phyloP scores from a whole-genome alignment of 352 stramenopile species.

The Pythium pyrilobum region DNA sequence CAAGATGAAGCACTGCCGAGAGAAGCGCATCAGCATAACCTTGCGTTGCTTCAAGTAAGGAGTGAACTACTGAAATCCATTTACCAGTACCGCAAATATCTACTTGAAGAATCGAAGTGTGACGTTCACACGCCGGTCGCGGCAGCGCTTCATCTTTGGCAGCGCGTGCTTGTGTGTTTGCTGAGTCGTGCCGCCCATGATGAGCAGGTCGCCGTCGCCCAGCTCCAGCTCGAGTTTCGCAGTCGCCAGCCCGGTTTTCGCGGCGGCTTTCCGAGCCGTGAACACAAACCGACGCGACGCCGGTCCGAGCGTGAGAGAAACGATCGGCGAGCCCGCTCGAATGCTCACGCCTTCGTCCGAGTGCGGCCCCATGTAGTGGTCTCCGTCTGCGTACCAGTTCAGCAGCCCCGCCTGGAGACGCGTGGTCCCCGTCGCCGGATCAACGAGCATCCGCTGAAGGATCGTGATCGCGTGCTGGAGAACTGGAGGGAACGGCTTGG shows the following conservation, averaged over 20 bases:
- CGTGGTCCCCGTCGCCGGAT: constrained; percentile 11
- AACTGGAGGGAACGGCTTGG: constrained; percentile 31
- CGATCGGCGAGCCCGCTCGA: constrained; percentile 41
- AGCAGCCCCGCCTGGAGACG: constrained; percentile 29
- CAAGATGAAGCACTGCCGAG: constrained; percentile 45
- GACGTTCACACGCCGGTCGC: constrained; percentile 35
- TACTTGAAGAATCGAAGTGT: constrained; percentile 48
- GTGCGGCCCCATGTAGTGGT: constrained; percentile 81
- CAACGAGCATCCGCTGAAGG: constrained; percentile 38
- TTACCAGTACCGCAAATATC: neutral
- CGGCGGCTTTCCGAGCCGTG: constrained; percentile 18
- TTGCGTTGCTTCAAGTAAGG: constrained; percentile 36
- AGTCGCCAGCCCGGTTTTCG: neutral
- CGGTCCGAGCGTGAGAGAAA: constrained; percentile 59
- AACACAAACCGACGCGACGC: constrained; percentile 68
- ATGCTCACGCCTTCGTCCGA: constrained; percentile 66
- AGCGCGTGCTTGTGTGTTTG: constrained; percentile 75
- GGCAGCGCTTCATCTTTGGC: constrained; percentile 58
- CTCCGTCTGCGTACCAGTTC: constrained; percentile 82
- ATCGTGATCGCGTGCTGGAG: constrained; percentile 37
- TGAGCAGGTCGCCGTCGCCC: constrained; percentile 61
- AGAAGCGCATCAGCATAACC: constrained; percentile 42
- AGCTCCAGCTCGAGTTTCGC: constrained; percentile 42
- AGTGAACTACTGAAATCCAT: neutral
- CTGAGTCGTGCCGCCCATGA: constrained; percentile 81